phyloP scores from a whole-genome alignment of 2,329 filamentous ascomycete species.

The Trichophaea hybrida region DNA sequence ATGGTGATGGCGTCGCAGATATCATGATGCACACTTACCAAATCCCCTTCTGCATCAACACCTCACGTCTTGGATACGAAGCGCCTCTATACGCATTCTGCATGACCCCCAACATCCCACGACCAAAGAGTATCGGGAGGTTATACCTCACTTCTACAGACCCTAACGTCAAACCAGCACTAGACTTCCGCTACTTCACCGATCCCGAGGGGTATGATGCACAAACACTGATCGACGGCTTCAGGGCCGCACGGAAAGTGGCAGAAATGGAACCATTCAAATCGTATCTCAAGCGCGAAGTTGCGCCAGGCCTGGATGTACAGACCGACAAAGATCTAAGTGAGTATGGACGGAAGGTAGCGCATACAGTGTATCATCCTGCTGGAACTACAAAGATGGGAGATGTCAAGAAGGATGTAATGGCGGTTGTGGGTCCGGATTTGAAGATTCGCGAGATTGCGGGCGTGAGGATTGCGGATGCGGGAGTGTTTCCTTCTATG shows the following conservation, averaged over 20 bases:
- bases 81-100: constrained; percentile 65
- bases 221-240: constrained; percentile 61
- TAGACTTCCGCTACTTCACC: constrained; percentile 83
- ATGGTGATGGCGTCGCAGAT: constrained; percentile 59
- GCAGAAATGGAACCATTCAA: constrained; percentile 64
- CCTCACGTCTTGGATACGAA: constrained; percentile 34
- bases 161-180: constrained; percentile 61
- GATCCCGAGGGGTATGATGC: constrained; percentile 76
- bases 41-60: constrained; percentile 48
- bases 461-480: constrained; percentile 67
- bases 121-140: constrained; percentile 61
- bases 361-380: constrained; percentile 83
- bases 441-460: constrained; percentile 59
- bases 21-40: constrained; percentile 97
- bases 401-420: constrained; percentile 44
- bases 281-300: constrained; percentile 68
- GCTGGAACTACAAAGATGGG: constrained; percentile 87
- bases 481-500: constrained; percentile 79
- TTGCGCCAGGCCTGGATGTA: constrained; percentile 58
- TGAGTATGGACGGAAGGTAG: constrained; percentile 65
- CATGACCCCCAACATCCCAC: constrained; percentile 85
- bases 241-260: constrained; percentile 62
- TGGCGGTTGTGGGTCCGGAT: constrained; percentile 66
- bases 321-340: constrained; percentile 66
- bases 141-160: constrained; percentile 65